Evolutionary conservation across 139 green algal genomes (phyloP).

Genomic region (Bryopsis sp.): DNA sequence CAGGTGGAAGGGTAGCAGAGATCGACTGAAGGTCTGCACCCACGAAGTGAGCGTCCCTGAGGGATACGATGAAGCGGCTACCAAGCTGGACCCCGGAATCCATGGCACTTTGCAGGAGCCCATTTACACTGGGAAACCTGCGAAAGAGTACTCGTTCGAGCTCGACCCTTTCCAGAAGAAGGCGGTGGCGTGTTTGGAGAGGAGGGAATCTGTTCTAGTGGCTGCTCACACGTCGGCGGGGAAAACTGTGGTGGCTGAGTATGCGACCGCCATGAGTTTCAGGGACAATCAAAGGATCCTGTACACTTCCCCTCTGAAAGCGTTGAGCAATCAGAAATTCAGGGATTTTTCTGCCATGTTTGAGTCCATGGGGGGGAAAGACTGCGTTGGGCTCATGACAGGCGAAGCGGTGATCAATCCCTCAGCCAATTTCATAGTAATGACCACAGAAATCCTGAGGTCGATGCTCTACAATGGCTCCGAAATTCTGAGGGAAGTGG

Average conservation of each 20-base stretch:
- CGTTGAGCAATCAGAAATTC: conserved; percentile 97
- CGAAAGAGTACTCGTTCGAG: conserved; percentile 79
- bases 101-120: conserved; percentile 43
- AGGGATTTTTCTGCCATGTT: conserved; percentile 41
- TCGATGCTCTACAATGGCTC: conserved; percentile 78
- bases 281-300: conserved; percentile 69
- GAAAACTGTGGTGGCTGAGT: conserved; percentile 93
- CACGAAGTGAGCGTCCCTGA: conserved; percentile 61
- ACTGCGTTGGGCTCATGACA: conserved; percentile 74
- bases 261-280: conserved; percentile 79
- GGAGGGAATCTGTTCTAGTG: conserved; percentile 80
- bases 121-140: conserved; percentile 39
- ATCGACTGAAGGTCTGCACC: conserved; percentile 21
- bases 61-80: conserved; percentile 34
- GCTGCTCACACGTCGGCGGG: conserved; percentile 86
- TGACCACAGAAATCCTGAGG: conserved; percentile 98
- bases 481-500: conserved; percentile 82
- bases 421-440: conserved; percentile 86
- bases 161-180: conserved; percentile 83
- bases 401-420: conserved; percentile 88
- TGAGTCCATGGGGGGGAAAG: conserved; percentile 47
- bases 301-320: conserved; percentile 95
- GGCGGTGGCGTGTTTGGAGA: conserved; percentile 78
- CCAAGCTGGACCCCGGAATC: conserved; percentile 31
- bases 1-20: not conserved